Evolutionary conservation across 2,329 filamentous ascomycete genomes (phyloP).

Genomic region (Sphaerulina musiva): DNA sequence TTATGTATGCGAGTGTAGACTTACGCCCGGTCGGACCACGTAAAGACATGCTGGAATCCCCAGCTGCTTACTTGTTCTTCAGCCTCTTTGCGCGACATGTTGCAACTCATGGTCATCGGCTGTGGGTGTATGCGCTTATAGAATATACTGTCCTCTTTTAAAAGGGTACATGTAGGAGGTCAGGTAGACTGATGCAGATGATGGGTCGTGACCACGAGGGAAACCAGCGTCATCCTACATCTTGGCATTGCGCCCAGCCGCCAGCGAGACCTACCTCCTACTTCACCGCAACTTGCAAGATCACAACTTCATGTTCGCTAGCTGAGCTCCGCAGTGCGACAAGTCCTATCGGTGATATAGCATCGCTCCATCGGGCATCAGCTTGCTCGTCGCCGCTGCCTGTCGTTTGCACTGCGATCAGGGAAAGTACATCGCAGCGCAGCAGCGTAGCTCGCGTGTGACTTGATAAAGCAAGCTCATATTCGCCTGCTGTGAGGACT

Average conservation of each 20-base stretch:
- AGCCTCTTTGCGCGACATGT: constrained; percentile 39
- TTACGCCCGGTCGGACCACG: constrained; percentile 47
- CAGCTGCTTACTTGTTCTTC: constrained; percentile 60
- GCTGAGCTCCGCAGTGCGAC: background rate
- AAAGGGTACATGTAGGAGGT: too few species aligned
- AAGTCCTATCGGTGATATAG: too few species aligned
- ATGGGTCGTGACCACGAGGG: too few species aligned
- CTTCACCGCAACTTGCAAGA: too few species aligned
- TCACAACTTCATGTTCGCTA: background rate
- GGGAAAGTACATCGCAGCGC: background rate
- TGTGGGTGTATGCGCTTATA: background rate
- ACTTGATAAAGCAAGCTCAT: background rate
- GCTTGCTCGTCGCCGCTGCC: background rate
- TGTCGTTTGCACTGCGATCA: background rate
- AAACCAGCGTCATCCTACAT: background rate
- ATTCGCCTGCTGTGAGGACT: background rate
- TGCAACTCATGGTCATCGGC: background rate
- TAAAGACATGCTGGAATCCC: constrained; percentile 65
- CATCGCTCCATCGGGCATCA: background rate
- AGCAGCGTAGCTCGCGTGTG: background rate
- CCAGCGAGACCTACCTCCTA: background rate
- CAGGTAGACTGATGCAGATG: too few species aligned
- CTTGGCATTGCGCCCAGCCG: background rate
- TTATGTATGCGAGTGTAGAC: background rate
- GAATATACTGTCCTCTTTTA: background rate